Evolutionary conservation across 495 filamentous ascomycete species (phyloP).

Genomic region (Neurospora discreta): DNA sequence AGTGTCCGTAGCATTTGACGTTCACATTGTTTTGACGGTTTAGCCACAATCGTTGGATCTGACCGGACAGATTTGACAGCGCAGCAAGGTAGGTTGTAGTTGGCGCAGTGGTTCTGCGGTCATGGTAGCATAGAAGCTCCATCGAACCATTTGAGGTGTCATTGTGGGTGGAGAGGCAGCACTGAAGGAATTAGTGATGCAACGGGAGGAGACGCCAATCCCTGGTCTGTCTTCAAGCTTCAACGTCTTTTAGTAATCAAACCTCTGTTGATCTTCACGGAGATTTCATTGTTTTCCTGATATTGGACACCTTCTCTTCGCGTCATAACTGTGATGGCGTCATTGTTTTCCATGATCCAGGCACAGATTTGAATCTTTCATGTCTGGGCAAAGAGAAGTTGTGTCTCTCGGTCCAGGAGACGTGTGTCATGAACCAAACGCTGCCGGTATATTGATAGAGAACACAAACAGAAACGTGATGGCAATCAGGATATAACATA

Average conservation of each 20-base stretch:
- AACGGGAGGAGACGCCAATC: not conserved
- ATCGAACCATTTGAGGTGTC: not conserved
- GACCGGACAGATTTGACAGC: not conserved
- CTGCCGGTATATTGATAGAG: not conserved
- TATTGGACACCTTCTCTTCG: not conserved
- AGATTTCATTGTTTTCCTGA: not conserved
- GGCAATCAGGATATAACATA: not conserved
- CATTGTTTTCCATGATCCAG: not conserved
- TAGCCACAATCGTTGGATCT: not conserved
- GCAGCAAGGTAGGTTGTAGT: not conserved
- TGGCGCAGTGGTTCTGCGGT: not conserved
- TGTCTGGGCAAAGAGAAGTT: not conserved
- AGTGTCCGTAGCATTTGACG: not conserved
- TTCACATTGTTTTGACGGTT: not conserved
- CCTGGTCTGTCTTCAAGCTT: not conserved
- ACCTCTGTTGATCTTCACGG: not conserved
- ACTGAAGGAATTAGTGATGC: not conserved
- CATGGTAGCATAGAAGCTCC: not conserved
- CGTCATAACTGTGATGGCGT: not conserved
- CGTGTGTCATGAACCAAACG: not conserved
- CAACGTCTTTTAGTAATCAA: not conserved
- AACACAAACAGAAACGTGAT: not conserved
- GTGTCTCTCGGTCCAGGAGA: not conserved
- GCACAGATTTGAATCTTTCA: not conserved
- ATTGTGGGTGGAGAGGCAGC: not conserved